Evolutionary conservation across 768 basidiomycete genomes (phyloP), one percentile per base, ranked within the genome.

Genomic region (Leucocoprinus leucothites): DNA sequence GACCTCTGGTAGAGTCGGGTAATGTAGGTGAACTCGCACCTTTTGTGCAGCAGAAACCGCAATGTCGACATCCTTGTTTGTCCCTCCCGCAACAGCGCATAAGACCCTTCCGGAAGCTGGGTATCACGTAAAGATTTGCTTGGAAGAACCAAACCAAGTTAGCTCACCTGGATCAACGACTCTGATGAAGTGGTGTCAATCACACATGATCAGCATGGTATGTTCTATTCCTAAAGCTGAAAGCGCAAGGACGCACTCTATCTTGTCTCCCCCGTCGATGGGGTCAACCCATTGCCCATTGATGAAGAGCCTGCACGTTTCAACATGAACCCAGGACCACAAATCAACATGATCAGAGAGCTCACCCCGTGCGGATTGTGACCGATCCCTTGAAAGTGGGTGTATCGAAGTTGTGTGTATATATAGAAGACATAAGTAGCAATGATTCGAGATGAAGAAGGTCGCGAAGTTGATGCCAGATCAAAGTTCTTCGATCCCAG

Each of bases 21-120:
- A 13, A 21, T 8, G 11, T n/a, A 11, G 14, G 11, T n/a, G 40
- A 2, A 35, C 11, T 11, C 45, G 36, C 56, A 84, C 82, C 64
- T 77, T 80, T 56, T 82, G 77, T 0, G 89, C 89, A 38, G 79
- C 85, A 3, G 74, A 69, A 54, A 93, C 91, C 0, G 92, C 92
- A 45, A 67, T 62, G 67, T 95, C 88, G 58, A 96, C 82, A 64
- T 95, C 93, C 58, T 82, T 78, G 8, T 76, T 54, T 1, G 82
- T 82, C 25, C 78, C 91, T 64, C 81, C 82, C 0, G 81, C 68
- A 57, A 91, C 70, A 40, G 74, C 56, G 0, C 82, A 81, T 64
- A 85, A 76, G 47, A 80, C 59, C 64, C 88, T 78, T 41, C 89
- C 91, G 18, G 68, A 90, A 0, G 87, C 79, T 88, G 53, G 13